Evolutionary conservation across 2,329 filamentous ascomycete genomes (phyloP), one percentile per base, ranked within the genome.

Genomic region (Aspergillus sp.): DNA sequence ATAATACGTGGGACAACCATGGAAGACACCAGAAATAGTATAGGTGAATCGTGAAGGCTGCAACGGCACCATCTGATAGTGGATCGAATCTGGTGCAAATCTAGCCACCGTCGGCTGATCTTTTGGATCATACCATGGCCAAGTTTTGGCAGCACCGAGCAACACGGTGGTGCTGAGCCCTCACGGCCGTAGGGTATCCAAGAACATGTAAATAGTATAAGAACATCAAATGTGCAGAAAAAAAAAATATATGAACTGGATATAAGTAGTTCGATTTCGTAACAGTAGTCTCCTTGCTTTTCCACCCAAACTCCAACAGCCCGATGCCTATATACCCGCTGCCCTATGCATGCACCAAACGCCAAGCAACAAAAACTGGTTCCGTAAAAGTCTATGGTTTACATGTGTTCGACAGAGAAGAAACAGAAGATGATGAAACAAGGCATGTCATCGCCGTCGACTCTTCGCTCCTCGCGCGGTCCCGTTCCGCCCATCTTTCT

Each of bases 371-470:
- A 41, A 41, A 41, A 41, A 41, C 4, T 7, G 4, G 25, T 4
- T 28, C 6, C 25, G 4, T 4, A 4, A 28, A 28, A 28, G 25
- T 41, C 34, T 41, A 41, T 54, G 48, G 15, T 52, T 22, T 60
- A 49, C 46, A 56, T 22, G 52, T n/a, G 5, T 34, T 25, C 38
- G 30, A 38, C 38, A 43, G 3, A 28, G 51, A 49, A 48, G 11
- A 28, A 28, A 28, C 25, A 28, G 25, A 22, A 28, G 25, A 48
- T 3, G 3, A 43, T 19, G 22, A 50, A 25, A 30, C 13, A 58
- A 48, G 34, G n/a, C 2, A 22, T 31, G 28, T 68, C 64, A 77
- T 54, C 73, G 73, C 53, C 76, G 71, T 13, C 76, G 73, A 34
- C 68, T 73, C 58, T 70, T 72, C 34, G 71, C 65, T 6, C 68